Conservation (phyloP, 2,329 filamentous ascomycete genomes). For the Clonostachys rosea region DNA sequence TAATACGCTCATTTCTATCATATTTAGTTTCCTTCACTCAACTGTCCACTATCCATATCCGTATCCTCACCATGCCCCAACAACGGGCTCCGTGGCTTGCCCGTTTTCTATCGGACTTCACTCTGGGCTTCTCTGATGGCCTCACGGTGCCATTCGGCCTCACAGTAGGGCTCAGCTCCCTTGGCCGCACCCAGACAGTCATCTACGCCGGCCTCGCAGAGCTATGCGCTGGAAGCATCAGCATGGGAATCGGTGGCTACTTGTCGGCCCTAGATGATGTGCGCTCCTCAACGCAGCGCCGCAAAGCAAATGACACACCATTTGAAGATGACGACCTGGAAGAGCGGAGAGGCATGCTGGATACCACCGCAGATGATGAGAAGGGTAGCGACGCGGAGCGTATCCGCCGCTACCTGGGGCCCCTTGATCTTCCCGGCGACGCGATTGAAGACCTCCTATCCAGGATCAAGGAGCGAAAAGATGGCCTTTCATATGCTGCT, state of each 20-base stretch:
- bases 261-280: constrained; percentile 47
- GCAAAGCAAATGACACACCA: background rate
- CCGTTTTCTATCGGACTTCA: constrained; percentile 57
- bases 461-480: background rate
- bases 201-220: constrained; percentile 68
- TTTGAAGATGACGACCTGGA: constrained; percentile 8
- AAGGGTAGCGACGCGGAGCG: constrained; percentile 3
- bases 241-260: constrained; percentile 70
- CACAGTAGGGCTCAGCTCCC: constrained; percentile 61
- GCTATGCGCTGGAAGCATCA: constrained; percentile 66
- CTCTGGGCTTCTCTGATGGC: constrained; percentile 70
- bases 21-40: too few relatives aligned
- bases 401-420: constrained; percentile 22
- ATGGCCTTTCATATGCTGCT: background rate
- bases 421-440: constrained; percentile 16
- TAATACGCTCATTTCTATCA: too few relatives aligned
- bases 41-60: too few relatives aligned
- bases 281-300: background rate
- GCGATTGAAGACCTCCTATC: constrained; percentile 2
- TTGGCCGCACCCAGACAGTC: constrained; percentile 56
- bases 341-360: constrained; percentile 16
- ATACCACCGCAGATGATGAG: background rate
- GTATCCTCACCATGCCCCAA: background rate
- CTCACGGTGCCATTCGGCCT: constrained; percentile 72
- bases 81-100: constrained; percentile 7